Base-by-base conservation (phyloP, 306 rosid species). In the Ormosia emarginata region DNA sequence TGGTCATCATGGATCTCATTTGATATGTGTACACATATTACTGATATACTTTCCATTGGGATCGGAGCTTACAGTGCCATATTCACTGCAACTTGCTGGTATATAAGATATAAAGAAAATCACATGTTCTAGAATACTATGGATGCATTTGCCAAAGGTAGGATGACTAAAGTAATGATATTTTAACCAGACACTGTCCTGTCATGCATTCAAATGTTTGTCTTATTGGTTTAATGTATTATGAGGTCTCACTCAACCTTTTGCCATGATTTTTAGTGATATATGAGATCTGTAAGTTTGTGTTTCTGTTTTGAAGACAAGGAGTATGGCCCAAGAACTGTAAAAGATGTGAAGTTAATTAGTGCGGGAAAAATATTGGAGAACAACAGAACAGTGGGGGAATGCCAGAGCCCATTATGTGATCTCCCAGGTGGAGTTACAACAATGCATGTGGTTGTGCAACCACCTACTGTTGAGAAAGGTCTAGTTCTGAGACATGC, bases 371-470 rank as follows among this genome's bases (percentile, higher is more conserved):
- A 75, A 85, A 64, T 95, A 86, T 88, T 95, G 87, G 98, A 95
- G 85, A 95, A 95, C 85, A 90, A 80, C 79, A 93, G 46, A 91
- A 95, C 98, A 44, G 90, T 95, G 8, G 93, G 90, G 52, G 98
- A 95, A 75, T 93, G 98, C 78, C 90, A 71, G 69, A 95, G 97
- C 90, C 97, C 97, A 33, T 87, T 93, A 75, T 85, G 81, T 13
- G 93, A 95, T 64, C 84, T 90, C 57, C 97, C 95, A 29, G 98
- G 93, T 13, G 93, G 91, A 72, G 92, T 94, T 36, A 95, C 97
- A 46, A 95, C 98, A 30, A 95, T 95, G 98, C 98, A 88, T 70
- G 98, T 93, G 34, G 86, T 95, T 72, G 90, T 95, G 81, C 98
- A 91, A 79, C 94, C 89, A 62, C 91, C 95, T 12, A 62, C 86